phyloP scores from a whole-genome alignment of 495 filamentous ascomycete genomes.

The Talaromyces nanjingensis region DNA sequence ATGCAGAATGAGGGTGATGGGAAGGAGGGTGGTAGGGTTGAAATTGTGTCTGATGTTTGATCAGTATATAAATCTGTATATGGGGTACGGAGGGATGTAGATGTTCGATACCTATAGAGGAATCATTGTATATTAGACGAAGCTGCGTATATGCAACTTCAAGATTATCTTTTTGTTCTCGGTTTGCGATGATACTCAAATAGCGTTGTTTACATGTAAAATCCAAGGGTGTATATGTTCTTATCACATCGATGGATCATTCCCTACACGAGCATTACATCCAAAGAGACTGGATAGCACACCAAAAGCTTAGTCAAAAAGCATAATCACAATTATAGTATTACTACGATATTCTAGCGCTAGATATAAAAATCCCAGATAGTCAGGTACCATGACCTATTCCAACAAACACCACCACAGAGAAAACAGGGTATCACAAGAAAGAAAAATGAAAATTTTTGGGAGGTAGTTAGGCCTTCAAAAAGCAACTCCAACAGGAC shows the following conservation, averaged over 20 bases:
- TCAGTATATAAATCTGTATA: background rate
- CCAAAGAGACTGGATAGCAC: background rate
- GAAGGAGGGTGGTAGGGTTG: constrained; percentile 15
- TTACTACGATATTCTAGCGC: background rate
- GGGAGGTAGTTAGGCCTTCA: constrained; percentile 9
- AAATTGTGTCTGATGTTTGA: constrained; percentile 8
- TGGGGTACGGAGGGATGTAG: background rate
- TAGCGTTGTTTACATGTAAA: background rate
- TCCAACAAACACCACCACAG: background rate
- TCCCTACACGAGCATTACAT: background rate
- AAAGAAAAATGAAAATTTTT: background rate
- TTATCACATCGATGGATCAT: background rate
- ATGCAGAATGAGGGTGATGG: constrained; percentile 28
- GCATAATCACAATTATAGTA: constrained; percentile 1
- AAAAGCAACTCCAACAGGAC: constrained; percentile 31
- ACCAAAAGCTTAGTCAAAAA: background rate
- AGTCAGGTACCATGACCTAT: background rate
- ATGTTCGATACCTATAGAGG: background rate
- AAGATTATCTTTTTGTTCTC: background rate
- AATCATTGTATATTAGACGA: background rate
- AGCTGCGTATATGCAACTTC: background rate
- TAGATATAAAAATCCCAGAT: background rate
- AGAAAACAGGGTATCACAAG: background rate
- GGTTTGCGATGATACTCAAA: background rate
- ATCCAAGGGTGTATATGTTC: background rate